Conservation (phyloP, 345 rosid genomes). For the thale cress (Arabidopsis thaliana) region DNA sequence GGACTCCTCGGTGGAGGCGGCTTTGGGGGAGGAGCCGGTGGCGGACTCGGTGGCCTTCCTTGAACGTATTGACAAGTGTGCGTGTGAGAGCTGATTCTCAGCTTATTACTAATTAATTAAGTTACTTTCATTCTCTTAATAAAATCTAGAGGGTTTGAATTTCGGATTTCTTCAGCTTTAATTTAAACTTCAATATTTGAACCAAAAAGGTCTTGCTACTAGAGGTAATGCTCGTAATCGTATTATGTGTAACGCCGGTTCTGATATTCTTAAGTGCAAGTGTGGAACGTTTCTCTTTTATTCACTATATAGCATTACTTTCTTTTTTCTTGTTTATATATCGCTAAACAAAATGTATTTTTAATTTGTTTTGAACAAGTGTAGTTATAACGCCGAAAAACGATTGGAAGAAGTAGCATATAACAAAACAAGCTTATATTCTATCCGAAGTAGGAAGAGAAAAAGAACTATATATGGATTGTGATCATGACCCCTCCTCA, state of each 20-base stretch:
- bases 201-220: neutral
- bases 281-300: conserved; percentile 1
- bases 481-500: no score
- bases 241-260: conserved; percentile 34
- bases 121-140: conserved; percentile 18
- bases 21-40: conserved; percentile 40
- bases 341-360: no score
- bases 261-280: neutral
- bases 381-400: no score
- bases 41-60: conserved; percentile 42
- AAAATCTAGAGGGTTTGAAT: conserved; percentile 8
- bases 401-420: no score
- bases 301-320: neutral
- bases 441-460: no score
- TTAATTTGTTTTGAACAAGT: no score
- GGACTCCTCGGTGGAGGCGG: conserved; percentile 49
- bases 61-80: conserved; percentile 23
- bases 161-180: conserved; percentile 6
- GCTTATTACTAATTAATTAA: neutral
- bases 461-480: no score
- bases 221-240: conserved; percentile 23
- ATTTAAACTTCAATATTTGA: neutral
- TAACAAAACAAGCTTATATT: no score
- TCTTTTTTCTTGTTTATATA: neutral
- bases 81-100: conserved; percentile 28